Evolutionary conservation across 2,329 filamentous ascomycete genomes (phyloP).

Genomic region (Paraphaeosphaeria minitans): DNA sequence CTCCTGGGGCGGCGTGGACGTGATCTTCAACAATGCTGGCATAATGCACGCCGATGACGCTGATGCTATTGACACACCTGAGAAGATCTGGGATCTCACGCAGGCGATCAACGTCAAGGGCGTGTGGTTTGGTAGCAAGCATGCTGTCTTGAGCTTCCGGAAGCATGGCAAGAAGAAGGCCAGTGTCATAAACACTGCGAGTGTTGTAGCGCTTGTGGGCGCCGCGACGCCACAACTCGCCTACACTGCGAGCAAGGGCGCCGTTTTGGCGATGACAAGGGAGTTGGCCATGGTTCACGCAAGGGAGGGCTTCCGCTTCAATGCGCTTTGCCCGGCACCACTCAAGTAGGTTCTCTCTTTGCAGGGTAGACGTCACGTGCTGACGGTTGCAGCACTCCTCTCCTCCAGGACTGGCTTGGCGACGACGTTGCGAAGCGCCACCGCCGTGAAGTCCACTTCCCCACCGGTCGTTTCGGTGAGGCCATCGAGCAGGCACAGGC

Average conservation of each 20-base stretch:
- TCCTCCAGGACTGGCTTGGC: conserved; percentile 92
- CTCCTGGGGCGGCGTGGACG: conserved; percentile 82
- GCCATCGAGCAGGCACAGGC: conserved; percentile 92
- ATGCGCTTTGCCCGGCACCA: conserved; percentile 86
- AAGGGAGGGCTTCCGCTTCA: conserved; percentile 87
- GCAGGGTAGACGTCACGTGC: conserved; percentile 5
- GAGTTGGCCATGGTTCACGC: conserved; percentile 93
- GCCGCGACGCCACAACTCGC: conserved; percentile 87
- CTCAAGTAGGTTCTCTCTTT: conserved; percentile 65
- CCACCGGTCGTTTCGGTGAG: conserved; percentile 85
- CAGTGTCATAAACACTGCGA: conserved; percentile 91
- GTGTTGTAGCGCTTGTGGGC: conserved; percentile 84
- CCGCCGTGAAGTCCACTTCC: conserved; percentile 88
- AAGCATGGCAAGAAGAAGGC: conserved; percentile 77
- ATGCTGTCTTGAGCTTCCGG: conserved; percentile 81
- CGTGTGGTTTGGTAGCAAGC: conserved; percentile 96
- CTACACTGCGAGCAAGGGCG: conserved; percentile 93
- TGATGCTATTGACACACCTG: conserved; percentile 76
- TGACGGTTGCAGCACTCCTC: conserved; percentile 66
- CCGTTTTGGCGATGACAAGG: conserved; percentile 85
- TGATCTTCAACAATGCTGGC: conserved; percentile 97
- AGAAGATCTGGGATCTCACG: conserved; percentile 92
- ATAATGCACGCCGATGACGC: conserved; percentile 84
- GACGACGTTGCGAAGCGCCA: conserved; percentile 81
- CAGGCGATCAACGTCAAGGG: conserved; percentile 97